phyloP scores from a whole-genome alignment of 805 yeast genomes.

The Nakazawaea populi region DNA sequence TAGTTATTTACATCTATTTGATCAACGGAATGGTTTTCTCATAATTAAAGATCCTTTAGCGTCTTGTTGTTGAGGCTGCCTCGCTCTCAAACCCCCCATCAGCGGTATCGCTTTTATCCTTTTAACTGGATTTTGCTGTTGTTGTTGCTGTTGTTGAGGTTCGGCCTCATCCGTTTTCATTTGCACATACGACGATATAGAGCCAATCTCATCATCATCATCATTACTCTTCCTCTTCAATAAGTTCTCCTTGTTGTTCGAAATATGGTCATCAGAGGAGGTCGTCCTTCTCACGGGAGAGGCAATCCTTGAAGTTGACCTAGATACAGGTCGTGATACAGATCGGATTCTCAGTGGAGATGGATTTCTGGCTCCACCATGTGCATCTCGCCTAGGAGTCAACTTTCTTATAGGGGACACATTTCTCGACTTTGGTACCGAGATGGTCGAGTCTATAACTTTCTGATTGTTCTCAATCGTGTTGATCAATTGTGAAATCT shows the following conservation, averaged over 20 bases:
- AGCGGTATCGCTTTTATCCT: not conserved
- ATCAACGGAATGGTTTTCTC: conserved; percentile 1
- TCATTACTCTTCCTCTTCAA: not conserved
- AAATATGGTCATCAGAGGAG: not conserved
- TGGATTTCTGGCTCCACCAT: not conserved
- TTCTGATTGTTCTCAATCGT: conserved; percentile 3
- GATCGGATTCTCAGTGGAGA: not conserved
- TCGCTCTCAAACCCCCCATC: not conserved
- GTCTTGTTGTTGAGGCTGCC: not conserved
- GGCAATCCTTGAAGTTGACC: not conserved
- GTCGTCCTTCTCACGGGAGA: not conserved
- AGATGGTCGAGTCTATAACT: not conserved
- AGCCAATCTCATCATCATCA: not conserved
- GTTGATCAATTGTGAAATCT: conserved; percentile 1
- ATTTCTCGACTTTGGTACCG: conserved; percentile 1
- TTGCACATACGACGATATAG: no score
- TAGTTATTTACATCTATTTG: no score
- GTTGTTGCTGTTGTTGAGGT: no score
- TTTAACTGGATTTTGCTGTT: no score
- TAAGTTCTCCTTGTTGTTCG: not conserved
- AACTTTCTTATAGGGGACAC: conserved; percentile 4
- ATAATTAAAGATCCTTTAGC: not conserved
- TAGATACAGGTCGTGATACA: not conserved
- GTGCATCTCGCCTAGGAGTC: not conserved
- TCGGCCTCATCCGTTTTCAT: no score